Base-by-base conservation (phyloP, 257 asterid genomes). In the Verbena officinalis region DNA sequence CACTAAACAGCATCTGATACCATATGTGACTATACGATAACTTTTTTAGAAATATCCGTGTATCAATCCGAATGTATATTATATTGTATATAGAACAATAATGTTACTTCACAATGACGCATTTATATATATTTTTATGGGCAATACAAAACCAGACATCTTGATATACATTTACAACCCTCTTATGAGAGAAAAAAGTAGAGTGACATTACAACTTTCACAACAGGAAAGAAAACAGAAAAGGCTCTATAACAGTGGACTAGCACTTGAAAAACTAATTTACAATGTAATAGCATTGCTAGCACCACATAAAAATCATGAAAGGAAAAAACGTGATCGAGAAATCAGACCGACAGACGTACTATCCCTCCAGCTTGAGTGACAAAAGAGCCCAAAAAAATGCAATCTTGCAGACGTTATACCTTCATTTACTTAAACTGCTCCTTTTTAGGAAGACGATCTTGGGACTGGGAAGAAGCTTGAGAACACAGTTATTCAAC, bases 401-500 rank as follows among this genome's bases (percentile, higher is more conserved):
- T 27, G 33, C 33, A 9, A 44, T 43, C 51, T 54, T 45, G 10
- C 8, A 17, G 13, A 38, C 10, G 3, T 42, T 42, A 1, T 8
- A 38, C 31, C 62, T 57, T 27, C 56, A 33, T 57, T 22, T 24
- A n/a, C 20, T 71, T 54, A 48, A 36, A 53, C 9, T 19, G 52
- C 50, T 30, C 65, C 84, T 64, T 48, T 42, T 68, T 4, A 49
- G 19, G 24, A 79, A 79, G 22, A 23, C 23, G 30, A 79, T 75
- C 62, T 75, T 68, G 43, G 72, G 55, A 66, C 64, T 79, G 9
- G 81, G 81, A 62, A 53, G 75, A 44, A 70, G 77, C 63, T 62
- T 71, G 54, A 66, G 78, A 31, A 60, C 14, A 49, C 65, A 59
- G 60, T 71, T 68, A 57, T 17, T 68, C 78, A 70, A 42, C 50